Evolutionary conservation across 2,329 filamentous ascomycete genomes (phyloP), one percentile per base, ranked within the genome.

Genomic region (Xylaria arbuscula): DNA sequence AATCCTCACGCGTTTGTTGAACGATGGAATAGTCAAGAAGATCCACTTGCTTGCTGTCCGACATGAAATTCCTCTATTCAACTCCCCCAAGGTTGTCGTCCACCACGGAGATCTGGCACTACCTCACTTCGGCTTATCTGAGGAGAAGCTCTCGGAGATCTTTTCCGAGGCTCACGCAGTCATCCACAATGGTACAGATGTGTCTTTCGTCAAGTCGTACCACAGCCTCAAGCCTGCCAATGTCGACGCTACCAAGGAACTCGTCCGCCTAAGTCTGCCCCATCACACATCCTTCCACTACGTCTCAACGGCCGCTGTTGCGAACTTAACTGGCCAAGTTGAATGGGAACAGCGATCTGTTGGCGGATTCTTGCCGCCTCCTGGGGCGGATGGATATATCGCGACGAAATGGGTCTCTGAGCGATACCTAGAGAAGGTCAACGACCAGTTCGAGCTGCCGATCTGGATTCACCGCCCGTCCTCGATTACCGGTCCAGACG

Each of bases 151-250:
- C 28, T 11, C 28, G 7, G n/a, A 40, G 22, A 70, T 87, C 1
- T 74, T 75, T n/a, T 32, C 55, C 3, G 54, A 72, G 3, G 79
- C 76, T 1, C 79, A 85, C 70, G 72, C 84, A 3, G 83, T 91
- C 60, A 83, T 92, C 24, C 90, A 88, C 75, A 77, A 77, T 59
- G 86, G 82, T 13, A 83, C 83, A 22, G 78, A 81, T 22, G 74
- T 76, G 22, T 80, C 75, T 9, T 82, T 76, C 74, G 68, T 75
- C 67, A 79, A 84, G 34, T 72, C 74, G 1, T 85, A 83, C 72
- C 42, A 73, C 7, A 73, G 75, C 0, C 75, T 84, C 0, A 73
- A 76, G 3, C 55, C 62, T 0, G 62, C 73, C 45, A 85, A 85
- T 67, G 67, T 83, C 2, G 36, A 53, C 8, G 50, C 50, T 28